These are phyloP conservation scores for Primulina eburnea DNA, from an alignment of 257 asterid species.

Conservation along the genomic window DNA sequence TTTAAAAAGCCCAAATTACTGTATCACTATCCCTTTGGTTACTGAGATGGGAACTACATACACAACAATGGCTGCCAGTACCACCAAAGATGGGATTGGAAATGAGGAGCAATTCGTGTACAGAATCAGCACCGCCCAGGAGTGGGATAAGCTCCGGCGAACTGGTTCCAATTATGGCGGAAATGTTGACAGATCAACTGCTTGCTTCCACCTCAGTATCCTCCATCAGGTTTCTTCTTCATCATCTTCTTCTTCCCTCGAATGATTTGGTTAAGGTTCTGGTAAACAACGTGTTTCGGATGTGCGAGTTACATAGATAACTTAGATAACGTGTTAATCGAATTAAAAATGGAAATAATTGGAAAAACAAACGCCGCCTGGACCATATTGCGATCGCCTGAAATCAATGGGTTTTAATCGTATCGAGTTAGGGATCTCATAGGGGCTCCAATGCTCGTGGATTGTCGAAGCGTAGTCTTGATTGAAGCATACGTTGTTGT, in stretches of 20 bases:
- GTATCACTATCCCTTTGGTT: too few species aligned
- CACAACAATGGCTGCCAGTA: neutral
- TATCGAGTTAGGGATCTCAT: neutral
- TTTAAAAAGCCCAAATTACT: too few species aligned
- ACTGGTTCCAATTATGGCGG: slow-evolving; percentile 60
- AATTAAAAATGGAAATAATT: neutral
- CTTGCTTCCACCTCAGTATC: slow-evolving; percentile 74
- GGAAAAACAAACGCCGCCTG: too few species aligned
- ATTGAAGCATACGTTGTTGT: neutral
- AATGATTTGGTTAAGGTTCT: neutral
- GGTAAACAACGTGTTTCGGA: neutral
- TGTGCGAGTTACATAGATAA: too few species aligned
- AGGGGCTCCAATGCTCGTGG: neutral
- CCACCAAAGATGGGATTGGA: neutral
- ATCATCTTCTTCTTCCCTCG: neutral
- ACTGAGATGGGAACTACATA: neutral
- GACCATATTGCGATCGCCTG: too few species aligned
- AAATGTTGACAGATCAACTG: slow-evolving; percentile 58
- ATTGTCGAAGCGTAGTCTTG: neutral
- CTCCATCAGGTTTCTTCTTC: slow-evolving; percentile 56
- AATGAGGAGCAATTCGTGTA: slow-evolving; percentile 41
- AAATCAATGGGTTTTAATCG: too few species aligned
- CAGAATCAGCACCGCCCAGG: slow-evolving; percentile 72
- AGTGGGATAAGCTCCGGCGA: slow-evolving; percentile 64
- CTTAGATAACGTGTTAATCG: too few species aligned